Base-by-base conservation (phyloP, 1,284 basidiomycete genomes). In the Melampsora americana region DNA sequence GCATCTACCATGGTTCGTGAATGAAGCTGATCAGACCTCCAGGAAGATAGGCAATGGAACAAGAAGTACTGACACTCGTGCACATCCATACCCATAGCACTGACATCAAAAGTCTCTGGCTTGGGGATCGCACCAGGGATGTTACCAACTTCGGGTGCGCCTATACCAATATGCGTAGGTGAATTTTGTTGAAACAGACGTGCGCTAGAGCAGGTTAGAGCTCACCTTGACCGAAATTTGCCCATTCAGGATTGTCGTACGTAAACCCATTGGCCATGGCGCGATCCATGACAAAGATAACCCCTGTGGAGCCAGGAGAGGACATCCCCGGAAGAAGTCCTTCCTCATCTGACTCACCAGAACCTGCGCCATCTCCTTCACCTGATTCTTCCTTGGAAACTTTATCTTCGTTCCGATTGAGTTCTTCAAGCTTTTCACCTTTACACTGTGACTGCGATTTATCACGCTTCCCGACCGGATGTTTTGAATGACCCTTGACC, bases 101-200 rank as follows among this genome's bases (percentile, higher is more conserved):
- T 83, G 76, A 95, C 86, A 65, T 85, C 83, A 72, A 86, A 83
- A 7, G 85, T 85, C 5, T 86, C 85, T 0, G 90, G 90, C 50
- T 92, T 88, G 28, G 86, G 83, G 0, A 88, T 87, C 1, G 89
- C 90, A 66, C 88, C 87, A 1, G 91, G 91, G 77, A 97, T 89
- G 11, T 88, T 87, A 74, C 74, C 77, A 65, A 82, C 81, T 83
- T 95, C 93, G 1, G 93, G 93, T 5, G 92, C 93, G 71, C 93
- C 92, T 84, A 93, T 62, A n/a, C 11, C 7, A 28, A 12, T 26
- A 61, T 35, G 26, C 14, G 12, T 23, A 16, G 35, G 5, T 3
- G 50, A 44, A 11, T 18, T 32, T 26, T 92, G n/a, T 88, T 78
- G 65, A 28, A 14, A 20, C 50, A 56, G 44, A 60, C 32, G 20